phyloP scores from a whole-genome alignment of 1,284 basidiomycete species.

The Rhodotorula sp. region DNA sequence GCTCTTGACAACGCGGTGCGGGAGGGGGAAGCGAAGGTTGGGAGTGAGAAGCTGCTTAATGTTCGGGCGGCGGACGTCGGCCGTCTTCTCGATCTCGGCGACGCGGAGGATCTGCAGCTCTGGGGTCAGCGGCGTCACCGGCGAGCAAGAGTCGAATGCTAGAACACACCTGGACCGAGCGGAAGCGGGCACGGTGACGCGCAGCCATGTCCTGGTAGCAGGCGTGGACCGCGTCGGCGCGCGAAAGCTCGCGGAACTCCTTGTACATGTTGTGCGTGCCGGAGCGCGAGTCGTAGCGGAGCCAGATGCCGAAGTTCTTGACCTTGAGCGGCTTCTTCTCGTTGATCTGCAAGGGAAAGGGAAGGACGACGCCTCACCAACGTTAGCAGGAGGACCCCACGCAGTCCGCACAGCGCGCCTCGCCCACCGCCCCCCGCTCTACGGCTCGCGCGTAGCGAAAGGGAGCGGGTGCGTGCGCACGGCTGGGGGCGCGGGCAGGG shows the following conservation, averaged over 20 bases:
- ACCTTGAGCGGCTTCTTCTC: constrained; percentile 97
- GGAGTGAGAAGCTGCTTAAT: constrained; percentile 85
- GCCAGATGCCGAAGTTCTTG: constrained; percentile 99
- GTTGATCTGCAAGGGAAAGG: constrained; percentile 69
- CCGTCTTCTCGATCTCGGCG: constrained; percentile 87
- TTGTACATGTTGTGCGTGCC: constrained; percentile 89
- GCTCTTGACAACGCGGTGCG: constrained; percentile 68
- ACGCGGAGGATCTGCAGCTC: constrained; percentile 78
- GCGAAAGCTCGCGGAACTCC: constrained; percentile 95
- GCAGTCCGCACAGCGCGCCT: neutral
- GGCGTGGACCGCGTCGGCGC: constrained; percentile 92
- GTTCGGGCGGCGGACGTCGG: constrained; percentile 71
- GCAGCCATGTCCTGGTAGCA: constrained; percentile 99
- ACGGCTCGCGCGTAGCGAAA: too few relatives aligned
- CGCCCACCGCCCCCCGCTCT: neutral
- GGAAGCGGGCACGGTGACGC: constrained; percentile 97
- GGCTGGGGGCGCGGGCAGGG: too few relatives aligned
- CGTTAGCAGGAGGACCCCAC: neutral
- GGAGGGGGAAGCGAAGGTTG: constrained; percentile 95
- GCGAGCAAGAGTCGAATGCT: neutral
- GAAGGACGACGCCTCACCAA: neutral
- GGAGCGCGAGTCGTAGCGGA: constrained; percentile 97
- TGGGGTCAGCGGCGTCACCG: neutral
- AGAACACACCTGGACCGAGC: constrained; percentile 81
- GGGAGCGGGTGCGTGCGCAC: too few relatives aligned